Percentiles rank a stretch among this genome's conserved stretches.
phyloP scores from a whole-genome alignment of 441 rosid species.

The Syzygium syzygioides region DNA sequence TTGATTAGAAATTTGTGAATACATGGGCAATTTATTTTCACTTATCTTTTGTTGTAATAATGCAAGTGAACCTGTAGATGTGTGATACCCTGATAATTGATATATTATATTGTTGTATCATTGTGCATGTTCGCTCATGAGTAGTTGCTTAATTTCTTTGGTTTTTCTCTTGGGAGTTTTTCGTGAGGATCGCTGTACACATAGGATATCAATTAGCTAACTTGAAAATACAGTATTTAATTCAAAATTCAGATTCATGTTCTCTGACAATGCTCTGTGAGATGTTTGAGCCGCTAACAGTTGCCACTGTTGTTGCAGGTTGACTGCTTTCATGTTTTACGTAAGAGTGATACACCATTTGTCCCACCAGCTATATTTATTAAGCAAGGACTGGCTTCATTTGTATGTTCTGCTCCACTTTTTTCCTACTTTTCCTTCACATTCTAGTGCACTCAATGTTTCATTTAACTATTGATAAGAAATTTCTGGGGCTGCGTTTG shows the following conservation, averaged over 20 bases:
- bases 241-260: neutral
- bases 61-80: neutral
- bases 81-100: neutral
- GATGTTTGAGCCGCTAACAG: neutral
- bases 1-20: neutral
- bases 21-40: neutral
- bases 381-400: conserved; percentile 91
- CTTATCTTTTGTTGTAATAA: neutral
- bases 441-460: neutral
- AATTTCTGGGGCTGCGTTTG: neutral
- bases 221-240: neutral
- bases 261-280: neutral
- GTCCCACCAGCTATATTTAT: conserved; percentile 73
- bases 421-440: neutral
- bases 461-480: neutral
- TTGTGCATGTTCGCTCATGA: neutral
- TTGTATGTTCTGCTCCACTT: conserved; percentile 46
- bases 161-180: neutral
- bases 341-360: conserved; percentile 95
- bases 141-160: neutral
- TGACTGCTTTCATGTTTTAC: conserved; percentile 97
- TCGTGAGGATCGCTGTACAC: neutral
- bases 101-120: neutral
- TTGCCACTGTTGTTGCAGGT: conserved; percentile 42
- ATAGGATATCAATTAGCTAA: neutral